Base-by-base conservation (phyloP, 495 filamentous ascomycete species). In the Neurospora intermedia region DNA sequence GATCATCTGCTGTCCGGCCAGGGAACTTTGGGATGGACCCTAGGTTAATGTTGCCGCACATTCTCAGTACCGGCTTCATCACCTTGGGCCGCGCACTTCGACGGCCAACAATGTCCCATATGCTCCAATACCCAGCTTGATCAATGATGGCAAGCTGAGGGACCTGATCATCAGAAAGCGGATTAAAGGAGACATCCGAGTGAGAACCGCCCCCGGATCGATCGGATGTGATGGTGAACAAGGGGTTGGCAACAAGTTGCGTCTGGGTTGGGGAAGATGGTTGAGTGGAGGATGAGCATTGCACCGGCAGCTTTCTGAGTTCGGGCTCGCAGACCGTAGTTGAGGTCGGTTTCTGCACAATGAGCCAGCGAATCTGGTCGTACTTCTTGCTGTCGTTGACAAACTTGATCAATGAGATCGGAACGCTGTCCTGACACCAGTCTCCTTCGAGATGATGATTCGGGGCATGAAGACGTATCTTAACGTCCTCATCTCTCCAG, bases 111-210 rank as follows among this genome's bases (percentile, higher is more conserved):
- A 96, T 80, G 72, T 93, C 87, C 90, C 91, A 96, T 5, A 96
- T 79, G 75, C 83, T 89, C 94, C 94, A 97, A 42, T 84, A 83
- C 0, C 93, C 94, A 62, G 80, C 77, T 48, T 88, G 85, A 77
- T 97, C 94, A 31, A 97, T 84, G 31, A 96, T 85, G 11, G 85
- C 92, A 69, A 97, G 81, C 78, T 92, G 91, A 15, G 81, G 81
- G 2, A 76, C n/a, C 18, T 74, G 69, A 23, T 27, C 59, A 15
- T 86, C 82, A 76, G 89, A 87, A 83, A 88, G 90, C n/a, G 92
- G 91, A 75, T 92, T 94, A 78, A 97, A 96, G 11, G 90, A 80
- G 9, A 94, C 86, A 81, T 96, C 92, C 0, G 89, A 88, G 79
- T 95, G 92, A 9, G 83, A 75, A 41, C 76, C 80, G 0, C 88